Base-by-base conservation (phyloP, 352 stramenopile genomes). In the Phytopythium litorale region DNA sequence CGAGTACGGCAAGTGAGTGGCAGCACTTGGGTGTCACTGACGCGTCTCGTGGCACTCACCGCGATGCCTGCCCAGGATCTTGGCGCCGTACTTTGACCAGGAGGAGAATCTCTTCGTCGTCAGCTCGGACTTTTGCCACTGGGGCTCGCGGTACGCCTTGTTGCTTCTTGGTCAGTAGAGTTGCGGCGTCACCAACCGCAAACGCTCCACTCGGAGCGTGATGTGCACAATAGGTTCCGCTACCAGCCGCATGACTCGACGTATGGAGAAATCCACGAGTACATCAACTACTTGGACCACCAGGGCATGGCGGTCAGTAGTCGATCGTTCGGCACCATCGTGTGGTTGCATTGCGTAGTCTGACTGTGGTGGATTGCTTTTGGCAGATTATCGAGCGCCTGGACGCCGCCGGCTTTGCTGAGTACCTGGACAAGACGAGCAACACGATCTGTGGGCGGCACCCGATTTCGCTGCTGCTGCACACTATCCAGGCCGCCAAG, bases 391-490 rank as follows among this genome's bases (percentile, higher is more conserved):
- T 99, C 66, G 82, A 98, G 71, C 73, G 88, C 37, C 83, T 98
- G 64, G 81, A 98, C 56, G 78, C 88, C 0, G 72, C 78, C 7
- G 96, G 92, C 9, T 99, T 99, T 75, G 79, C 82, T n/a, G 77
- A 88, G 58, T 99, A 99, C 68, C 75, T 99, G 46, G 78, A 94
- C 58, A 77, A 97, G 73, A 98, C 94, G 38, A 83, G 77, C 50
- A 99, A 99, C 75, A 99, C 97, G 8, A 99, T 99, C 66, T 99
- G 97, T 65, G 97, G 97, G 7, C 88, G 96, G 49, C 96, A 99
- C 73, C 94, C 96, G 28, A 98, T 99, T 65, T 84, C 81, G 56
- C 62, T 93, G 49, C 62, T 93, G 65, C 65, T 93, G 45, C 73
- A 93, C 60, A 83, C 70, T 33, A 81, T 91, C 40, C 66, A 66